These are phyloP conservation scores for Ricinus communis DNA, from an alignment of 345 rosid genomes.

Conservation along the genomic window DNA sequence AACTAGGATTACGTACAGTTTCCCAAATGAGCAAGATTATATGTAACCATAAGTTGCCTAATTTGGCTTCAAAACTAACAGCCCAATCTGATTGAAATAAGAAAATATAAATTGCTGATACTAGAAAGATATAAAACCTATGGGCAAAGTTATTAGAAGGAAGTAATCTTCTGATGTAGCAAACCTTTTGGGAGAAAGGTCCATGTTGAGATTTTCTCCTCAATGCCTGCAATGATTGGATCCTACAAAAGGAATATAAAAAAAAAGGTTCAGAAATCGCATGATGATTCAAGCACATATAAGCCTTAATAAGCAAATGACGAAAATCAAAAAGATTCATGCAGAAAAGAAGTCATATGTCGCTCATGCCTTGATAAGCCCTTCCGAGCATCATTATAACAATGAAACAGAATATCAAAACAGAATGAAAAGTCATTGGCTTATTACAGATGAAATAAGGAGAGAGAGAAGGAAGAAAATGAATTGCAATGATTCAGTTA, in stretches of 20 bases:
- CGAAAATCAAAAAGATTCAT: not conserved
- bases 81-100: not conserved
- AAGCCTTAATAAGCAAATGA: conserved; percentile 9
- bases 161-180: not conserved
- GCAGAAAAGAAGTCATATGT: not conserved
- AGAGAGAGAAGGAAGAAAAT: too few species aligned
- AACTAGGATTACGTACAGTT: not conserved
- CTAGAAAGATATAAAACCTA: not conserved
- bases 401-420: not conserved
- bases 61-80: not conserved
- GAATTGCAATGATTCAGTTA: too few species aligned
- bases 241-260: conserved; percentile 46
- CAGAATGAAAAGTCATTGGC: not conserved
- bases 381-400: conserved; percentile 3
- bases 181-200: conserved; percentile 95
- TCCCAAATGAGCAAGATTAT: not conserved
- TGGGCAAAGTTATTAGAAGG: not conserved
- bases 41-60: not conserved
- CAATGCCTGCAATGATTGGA: conserved; percentile 84
- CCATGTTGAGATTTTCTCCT: conserved; percentile 92
- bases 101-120: not conserved
- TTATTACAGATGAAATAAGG: not conserved
- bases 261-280: not conserved
- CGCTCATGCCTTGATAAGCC: not conserved
- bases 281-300: not conserved